Percentiles rank a stretch among this genome's conserved stretches.
phyloP scores from a whole-genome alignment of 2,329 filamentous ascomycete genomes.

The Dothistroma septosporum region DNA sequence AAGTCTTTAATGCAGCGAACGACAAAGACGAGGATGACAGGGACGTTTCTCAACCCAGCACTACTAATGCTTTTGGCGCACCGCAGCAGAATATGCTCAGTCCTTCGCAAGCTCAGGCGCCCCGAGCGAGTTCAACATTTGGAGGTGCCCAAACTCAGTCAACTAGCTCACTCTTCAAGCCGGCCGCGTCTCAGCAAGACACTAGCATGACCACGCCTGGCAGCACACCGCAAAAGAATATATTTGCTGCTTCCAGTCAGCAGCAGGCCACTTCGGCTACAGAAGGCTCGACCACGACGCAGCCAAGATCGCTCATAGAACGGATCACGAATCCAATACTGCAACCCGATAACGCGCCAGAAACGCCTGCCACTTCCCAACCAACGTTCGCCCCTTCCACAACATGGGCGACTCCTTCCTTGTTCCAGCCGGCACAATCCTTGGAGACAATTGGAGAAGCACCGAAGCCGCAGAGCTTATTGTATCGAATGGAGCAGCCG shows the following conservation, averaged over 20 bases:
- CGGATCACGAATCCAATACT: not conserved
- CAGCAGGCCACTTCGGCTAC: constrained; percentile 4
- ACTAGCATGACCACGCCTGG: constrained; percentile 28
- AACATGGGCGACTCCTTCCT: constrained; percentile 2
- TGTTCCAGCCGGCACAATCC: constrained; percentile 7
- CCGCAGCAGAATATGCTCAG: constrained; percentile 4
- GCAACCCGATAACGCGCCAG: constrained; percentile 10
- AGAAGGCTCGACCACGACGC: not conserved
- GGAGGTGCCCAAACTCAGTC: not conserved
- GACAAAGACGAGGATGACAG: constrained; percentile 16
- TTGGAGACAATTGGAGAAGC: constrained; percentile 1
- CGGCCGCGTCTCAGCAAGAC: constrained; percentile 20
- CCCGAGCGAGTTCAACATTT: constrained; percentile 1
- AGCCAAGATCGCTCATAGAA: constrained; percentile 1
- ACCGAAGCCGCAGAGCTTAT: not conserved
- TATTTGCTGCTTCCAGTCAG: constrained; percentile 9
- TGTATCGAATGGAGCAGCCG: not conserved
- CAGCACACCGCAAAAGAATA: constrained; percentile 23
- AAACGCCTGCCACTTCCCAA: constrained; percentile 13
- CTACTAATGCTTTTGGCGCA: constrained; percentile 8
- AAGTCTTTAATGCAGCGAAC: constrained; percentile 15
- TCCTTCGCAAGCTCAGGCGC: constrained; percentile 5
- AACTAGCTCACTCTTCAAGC: constrained; percentile 9
- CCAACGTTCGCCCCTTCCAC: constrained; percentile 11
- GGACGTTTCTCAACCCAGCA: constrained; percentile 1